phyloP scores from a whole-genome alignment of 1,284 basidiomycete species.

The Pholiota adiposa region DNA sequence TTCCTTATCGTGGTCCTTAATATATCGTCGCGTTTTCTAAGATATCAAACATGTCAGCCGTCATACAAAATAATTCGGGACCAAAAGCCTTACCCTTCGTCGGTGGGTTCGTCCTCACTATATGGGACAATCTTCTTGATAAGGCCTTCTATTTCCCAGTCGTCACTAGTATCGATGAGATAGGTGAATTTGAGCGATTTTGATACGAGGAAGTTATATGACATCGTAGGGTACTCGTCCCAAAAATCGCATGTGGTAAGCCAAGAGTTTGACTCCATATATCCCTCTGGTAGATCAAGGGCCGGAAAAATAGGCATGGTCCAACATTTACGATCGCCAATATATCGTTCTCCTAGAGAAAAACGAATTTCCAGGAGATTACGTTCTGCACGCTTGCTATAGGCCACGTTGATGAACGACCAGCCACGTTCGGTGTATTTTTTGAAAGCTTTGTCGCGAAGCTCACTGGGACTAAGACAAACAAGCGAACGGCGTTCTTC shows the following conservation, averaged over 20 bases:
- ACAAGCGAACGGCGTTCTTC: conserved; percentile 15
- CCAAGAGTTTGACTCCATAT: not conserved
- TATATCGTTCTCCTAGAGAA: conserved; percentile 1
- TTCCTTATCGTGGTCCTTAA: not conserved
- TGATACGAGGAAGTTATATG: not conserved
- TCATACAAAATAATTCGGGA: not conserved
- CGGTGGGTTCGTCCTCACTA: not conserved
- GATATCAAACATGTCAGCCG: not conserved
- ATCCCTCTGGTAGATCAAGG: not conserved
- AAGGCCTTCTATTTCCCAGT: not conserved
- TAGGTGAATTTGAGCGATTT: not conserved
- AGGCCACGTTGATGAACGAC: not conserved
- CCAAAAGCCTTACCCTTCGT: not conserved
- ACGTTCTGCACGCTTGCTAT: not conserved
- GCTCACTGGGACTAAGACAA: not conserved
- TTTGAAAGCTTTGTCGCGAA: not conserved
- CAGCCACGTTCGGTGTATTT: conserved; percentile 20
- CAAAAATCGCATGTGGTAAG: not conserved
- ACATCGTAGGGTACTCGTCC: not conserved
- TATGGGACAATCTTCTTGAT: not conserved
- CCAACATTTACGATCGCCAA: conserved; percentile 19
- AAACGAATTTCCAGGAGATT: not conserved
- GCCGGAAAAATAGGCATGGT: conserved; percentile 1
- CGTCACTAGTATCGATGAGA: not conserved
- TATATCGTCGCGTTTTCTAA: not conserved